Conservation (phyloP, 2,329 filamentous ascomycete genomes). For the Drechslerella dactyloides region DNA sequence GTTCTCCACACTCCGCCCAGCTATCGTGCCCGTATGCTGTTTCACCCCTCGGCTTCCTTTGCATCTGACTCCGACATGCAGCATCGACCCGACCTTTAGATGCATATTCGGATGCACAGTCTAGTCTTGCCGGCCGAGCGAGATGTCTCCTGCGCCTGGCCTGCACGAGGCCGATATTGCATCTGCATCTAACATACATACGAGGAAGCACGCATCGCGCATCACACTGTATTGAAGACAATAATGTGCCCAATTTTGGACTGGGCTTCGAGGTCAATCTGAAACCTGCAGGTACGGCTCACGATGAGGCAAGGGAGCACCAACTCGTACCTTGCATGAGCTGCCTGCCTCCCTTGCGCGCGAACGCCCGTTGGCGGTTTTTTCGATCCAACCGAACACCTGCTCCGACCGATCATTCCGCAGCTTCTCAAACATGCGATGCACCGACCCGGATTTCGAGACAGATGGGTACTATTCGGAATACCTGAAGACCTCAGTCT, state of each 20-base stretch:
- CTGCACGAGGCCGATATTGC: not conserved
- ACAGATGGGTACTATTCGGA: constrained; percentile 29
- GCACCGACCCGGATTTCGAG: constrained; percentile 23
- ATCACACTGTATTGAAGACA: constrained; percentile 16
- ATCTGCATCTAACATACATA: not conserved
- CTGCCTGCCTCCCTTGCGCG: constrained; percentile 35
- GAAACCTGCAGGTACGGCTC: constrained; percentile 51
- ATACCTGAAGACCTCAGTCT: too few relatives aligned
- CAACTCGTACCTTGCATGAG: constrained; percentile 49
- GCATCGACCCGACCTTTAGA: not conserved
- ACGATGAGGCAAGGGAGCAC: constrained; percentile 37
- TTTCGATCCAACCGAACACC: not conserved
- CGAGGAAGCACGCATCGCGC: not conserved
- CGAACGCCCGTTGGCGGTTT: constrained; percentile 4
- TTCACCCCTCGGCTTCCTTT: not conserved
- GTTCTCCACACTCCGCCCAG: not conserved
- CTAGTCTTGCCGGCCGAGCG: not conserved
- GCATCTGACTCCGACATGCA: constrained; percentile 1
- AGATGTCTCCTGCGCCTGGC: not conserved
- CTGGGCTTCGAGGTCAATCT: constrained; percentile 48
- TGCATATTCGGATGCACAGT: not conserved
- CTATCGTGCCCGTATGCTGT: not conserved
- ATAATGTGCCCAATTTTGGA: constrained; percentile 48
- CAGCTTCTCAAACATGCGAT: constrained; percentile 47
- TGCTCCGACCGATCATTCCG: constrained; percentile 29